Evolutionary conservation across 2,329 filamentous ascomycete species (phyloP).

Genomic region (Aspergillus sp.): DNA sequence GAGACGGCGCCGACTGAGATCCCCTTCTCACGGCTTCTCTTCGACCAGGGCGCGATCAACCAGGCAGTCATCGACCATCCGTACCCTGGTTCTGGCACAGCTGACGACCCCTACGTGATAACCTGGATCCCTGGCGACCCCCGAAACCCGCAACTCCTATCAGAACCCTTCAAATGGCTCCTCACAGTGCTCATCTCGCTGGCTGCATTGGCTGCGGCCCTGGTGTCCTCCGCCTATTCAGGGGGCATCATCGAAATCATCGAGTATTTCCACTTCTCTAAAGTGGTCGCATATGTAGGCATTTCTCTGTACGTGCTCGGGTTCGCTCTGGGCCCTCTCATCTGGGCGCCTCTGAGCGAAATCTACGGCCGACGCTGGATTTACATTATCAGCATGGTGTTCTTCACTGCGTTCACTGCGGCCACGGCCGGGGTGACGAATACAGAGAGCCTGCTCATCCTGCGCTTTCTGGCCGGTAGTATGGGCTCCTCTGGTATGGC

Average conservation of each 20-base stretch:
- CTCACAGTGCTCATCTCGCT: slow-evolving; percentile 3
- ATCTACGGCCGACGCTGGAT: background rate
- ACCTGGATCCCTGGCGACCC: slow-evolving; percentile 13
- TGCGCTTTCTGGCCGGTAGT: slow-evolving; percentile 15
- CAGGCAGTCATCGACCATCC: slow-evolving; percentile 5
- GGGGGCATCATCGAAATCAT: background rate
- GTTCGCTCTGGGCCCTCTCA: slow-evolving; percentile 8
- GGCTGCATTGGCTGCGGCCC: slow-evolving; percentile 2
- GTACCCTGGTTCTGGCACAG: slow-evolving; percentile 10
- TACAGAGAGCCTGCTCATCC: slow-evolving; percentile 8
- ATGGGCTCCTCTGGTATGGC: slow-evolving; percentile 8
- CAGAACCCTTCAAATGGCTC: background rate
- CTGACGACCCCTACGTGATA: slow-evolving; percentile 7
- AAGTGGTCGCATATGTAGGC: slow-evolving; percentile 9
- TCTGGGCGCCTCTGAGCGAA: slow-evolving; percentile 9
- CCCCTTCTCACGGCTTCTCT: background rate
- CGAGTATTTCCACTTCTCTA: slow-evolving; percentile 9
- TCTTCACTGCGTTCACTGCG: background rate
- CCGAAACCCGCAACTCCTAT: slow-evolving; percentile 4
- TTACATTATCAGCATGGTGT: background rate
- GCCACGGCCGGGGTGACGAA: background rate
- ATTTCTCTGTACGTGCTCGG: slow-evolving; percentile 12
- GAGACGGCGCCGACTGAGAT: background rate
- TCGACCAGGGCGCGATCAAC: background rate
- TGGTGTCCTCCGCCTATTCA: slow-evolving; percentile 14